These are phyloP conservation scores for Apophysomyces ossiformis DNA, from an alignment of 371 early-diverging fungal species.

Conservation along the genomic window DNA sequence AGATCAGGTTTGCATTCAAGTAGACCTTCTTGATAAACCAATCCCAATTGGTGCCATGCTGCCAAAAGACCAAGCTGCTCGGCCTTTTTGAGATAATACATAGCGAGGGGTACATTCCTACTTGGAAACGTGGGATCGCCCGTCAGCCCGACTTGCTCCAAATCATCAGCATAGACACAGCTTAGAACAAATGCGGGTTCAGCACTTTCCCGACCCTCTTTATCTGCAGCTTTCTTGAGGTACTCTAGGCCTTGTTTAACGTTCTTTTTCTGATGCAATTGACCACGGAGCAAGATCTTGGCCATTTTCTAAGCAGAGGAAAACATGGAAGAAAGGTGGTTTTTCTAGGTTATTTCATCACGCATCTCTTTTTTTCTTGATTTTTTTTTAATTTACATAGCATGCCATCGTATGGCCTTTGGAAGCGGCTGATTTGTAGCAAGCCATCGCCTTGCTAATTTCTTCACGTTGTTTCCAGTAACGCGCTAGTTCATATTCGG, in stretches of 20 bases:
- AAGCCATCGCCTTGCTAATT: conserved; percentile 67
- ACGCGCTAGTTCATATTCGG: conserved; percentile 21
- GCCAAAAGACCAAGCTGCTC: conserved; percentile 24
- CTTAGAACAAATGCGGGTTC: conserved; percentile 45
- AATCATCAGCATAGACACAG: conserved; percentile 40
- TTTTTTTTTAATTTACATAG: conserved; percentile 54
- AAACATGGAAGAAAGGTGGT: too few species aligned
- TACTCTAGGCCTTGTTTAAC: conserved; percentile 31
- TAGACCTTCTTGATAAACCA: conserved; percentile 26
- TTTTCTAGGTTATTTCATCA: background rate
- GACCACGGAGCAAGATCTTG: conserved; percentile 34
- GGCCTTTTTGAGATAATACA: conserved; percentile 40
- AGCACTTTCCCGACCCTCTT: conserved; percentile 28
- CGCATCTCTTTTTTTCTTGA: background rate
- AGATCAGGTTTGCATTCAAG: conserved; percentile 19
- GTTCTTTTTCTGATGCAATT: conserved; percentile 33
- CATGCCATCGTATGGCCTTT: conserved; percentile 72
- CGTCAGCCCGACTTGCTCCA: conserved; percentile 18
- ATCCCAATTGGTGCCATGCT: conserved; percentile 37
- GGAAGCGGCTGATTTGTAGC: conserved; percentile 77
- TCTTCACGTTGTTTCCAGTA: conserved; percentile 65
- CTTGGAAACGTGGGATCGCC: background rate
- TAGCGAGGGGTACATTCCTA: conserved; percentile 20
- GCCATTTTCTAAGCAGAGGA: conserved; percentile 37
- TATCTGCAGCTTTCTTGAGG: conserved; percentile 42